Base-by-base conservation (phyloP, 495 filamentous ascomycete genomes). In the Neurospora cerealis region DNA sequence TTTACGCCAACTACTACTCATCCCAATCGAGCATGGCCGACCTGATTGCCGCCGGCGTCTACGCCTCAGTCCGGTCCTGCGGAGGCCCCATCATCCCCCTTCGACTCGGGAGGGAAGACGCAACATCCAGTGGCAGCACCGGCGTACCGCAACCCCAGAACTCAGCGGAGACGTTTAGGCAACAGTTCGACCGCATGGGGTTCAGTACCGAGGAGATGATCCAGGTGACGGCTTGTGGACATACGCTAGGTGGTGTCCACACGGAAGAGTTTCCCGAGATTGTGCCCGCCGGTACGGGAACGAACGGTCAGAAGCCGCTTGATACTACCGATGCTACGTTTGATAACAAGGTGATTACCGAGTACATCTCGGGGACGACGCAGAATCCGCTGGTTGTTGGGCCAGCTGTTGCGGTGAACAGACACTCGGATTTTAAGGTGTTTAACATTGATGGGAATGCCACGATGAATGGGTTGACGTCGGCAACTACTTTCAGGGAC, bases 111-210 rank as follows among this genome's bases (percentile, higher is more conserved):
- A 84, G 88, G 46, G 77, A 84, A 0, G 89, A 91, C 80, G 89
- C 89, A 10, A 83, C 83, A 28, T 77, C 74, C 21, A 83, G 80
- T 19, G 88, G 87, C n/a, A 74, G 73, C 10, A 77, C 79, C 32
- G 88, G 89, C 41, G 88, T 90, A 8, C 89, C 89, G 21, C 84
- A 89, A 73, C 89, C 89, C 0, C 85, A 89, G 73, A 89, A 90
- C 72, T 83, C 83, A 17, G 77, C 84, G 7, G 78, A 77, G 32
- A 85, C 83, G 3, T 90, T 90, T 70, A 77, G 83, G 69, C 81
- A 84, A 54, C 87, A 89, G 75, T 90, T 90, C 75, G 46, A 79
- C 32, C 84, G 88, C 71, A 88, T 89, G 83, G 89, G 89, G 15
- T 90, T 89, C 78, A 84, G 78, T 69, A 75, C 70, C 10, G 80